Base-by-base conservation (phyloP, 441 rosid species). In the Populus tomentosa region DNA sequence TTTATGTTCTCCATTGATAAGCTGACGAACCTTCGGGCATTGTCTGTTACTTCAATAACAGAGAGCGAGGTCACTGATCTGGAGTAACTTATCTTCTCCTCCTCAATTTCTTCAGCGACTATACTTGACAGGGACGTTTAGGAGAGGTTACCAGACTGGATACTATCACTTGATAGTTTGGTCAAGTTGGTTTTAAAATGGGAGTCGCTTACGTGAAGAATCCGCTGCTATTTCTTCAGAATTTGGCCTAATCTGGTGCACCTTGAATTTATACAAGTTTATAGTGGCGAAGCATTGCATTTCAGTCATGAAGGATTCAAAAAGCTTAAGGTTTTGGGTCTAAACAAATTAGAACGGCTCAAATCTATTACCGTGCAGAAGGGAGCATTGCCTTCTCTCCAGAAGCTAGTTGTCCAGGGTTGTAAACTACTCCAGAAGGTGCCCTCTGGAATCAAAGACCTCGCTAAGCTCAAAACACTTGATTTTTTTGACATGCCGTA, bases 371-470 rank as follows among this genome's bases (percentile, higher is more conserved):
- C 6, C 1, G 63, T 87, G 42, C 75, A 81, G 50, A 14, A 80
- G 24, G 89, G 88, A 77, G 86, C 88, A 73, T 78, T 85, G 83
- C 86, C 84, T 21, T 36, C 36, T 21, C 84, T 88, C 8, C 80
- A 87, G 46, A 84, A 80, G 70, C 81, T 84, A 7, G 78, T 80
- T 6, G 71, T 88, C 61, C 81, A 75, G 32, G 74, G 86, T 21
- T 89, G 92, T 36, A 74, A 74, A 62, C 32, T 7, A 10, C 36
- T 89, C 81, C 79, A 72, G 59, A 84, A 73, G 16, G 84, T 87
- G 18, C 89, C 90, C 5, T 72, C 35, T 24, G 92, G 92, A 28
- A 88, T 82, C 2, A 84, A 84, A 62, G 71, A 84, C 72, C 76
- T 87, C 77, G 40, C 28, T n/a, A 74, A 74, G 56, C 78, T 88